Base-by-base conservation (phyloP, 176 grass and related monocot genomes). In the Thinopyrum elongatum region DNA sequence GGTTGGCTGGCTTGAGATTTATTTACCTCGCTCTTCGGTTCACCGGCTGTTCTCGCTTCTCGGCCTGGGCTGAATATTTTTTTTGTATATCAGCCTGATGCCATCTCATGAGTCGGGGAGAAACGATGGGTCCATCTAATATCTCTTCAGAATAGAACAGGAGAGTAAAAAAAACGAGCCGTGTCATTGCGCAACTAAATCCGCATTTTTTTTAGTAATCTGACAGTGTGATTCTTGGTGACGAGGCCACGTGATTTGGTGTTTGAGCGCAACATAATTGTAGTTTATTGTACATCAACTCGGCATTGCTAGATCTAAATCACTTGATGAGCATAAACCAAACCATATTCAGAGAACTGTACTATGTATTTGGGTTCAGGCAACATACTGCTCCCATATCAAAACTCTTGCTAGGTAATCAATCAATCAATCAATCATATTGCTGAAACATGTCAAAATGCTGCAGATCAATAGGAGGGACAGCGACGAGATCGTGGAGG, bases 401-500 rank as follows among this genome's bases (percentile, higher is more conserved):
- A 34, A 33, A 9, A 4, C 29, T 35, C 3, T 68, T 33, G 17
- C 16, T 68, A 5, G 7, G 22, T 74, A 8, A 41, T 19, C n/a
- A 63, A 57, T 22, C 17, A 6, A 38, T 16, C 27, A 63, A 55
- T 55, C 17, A 22, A 58, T 58, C 19, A 22, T 30, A 46, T 9
- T 46, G 10, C 5, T 36, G 14, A 9, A 68, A 33, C 7, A 4
- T 14, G 9, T 70, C 35, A 73, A 42, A 59, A 36, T 71, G 3
- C 25, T 88, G 25, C 77, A 92, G 91, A 65, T 38, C 41, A 68
- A 71, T 3, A 60, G 51, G 76, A 67, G 25, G 61, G 49, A 41
- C 36, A 86, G 25, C 36, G 46, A 87, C 44, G 39, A 12, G 11
- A 67, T 80, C 7, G 84, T 87, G 14, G 87, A 90, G 79, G 63